These are phyloP conservation scores for Pinguiococcus pyrenoidosus DNA, from an alignment of 108 stramenopile species.

Conservation along the genomic window DNA sequence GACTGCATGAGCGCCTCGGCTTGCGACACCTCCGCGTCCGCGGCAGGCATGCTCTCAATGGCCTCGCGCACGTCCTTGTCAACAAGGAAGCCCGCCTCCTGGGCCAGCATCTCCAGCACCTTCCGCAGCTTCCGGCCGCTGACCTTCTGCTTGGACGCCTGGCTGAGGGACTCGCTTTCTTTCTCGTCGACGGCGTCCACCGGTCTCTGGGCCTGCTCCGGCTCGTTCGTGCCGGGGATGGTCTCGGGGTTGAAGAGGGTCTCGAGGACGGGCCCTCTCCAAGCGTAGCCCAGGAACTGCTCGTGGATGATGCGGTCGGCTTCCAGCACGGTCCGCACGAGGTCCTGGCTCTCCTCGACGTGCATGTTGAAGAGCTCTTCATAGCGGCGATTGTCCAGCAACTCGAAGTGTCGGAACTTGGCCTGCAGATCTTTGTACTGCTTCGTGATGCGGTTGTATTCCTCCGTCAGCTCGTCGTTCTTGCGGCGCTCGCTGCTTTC, in stretches of 20 bases:
- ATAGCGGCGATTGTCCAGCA: constrained; percentile 40
- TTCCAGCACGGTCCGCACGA: constrained; percentile 16
- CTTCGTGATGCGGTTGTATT: constrained; percentile 46
- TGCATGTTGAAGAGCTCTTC: constrained; percentile 45
- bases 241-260: constrained; percentile 2
- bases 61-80: constrained; percentile 19
- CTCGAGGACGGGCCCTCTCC: constrained; percentile 33
- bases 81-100: constrained; percentile 46
- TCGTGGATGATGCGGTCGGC: constrained; percentile 40
- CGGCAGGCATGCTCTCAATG: constrained; percentile 25
- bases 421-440: constrained; percentile 53
- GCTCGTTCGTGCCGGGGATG: background rate
- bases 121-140: constrained; percentile 27
- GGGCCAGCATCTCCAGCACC: constrained; percentile 31
- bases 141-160: constrained; percentile 14
- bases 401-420: constrained; percentile 53
- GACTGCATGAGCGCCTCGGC: constrained; percentile 41
- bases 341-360: constrained; percentile 9
- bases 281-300: constrained; percentile 50
- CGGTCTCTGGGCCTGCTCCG: background rate
- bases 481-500: constrained; percentile 30
- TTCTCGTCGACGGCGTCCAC: background rate
- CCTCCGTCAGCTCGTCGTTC: constrained; percentile 49
- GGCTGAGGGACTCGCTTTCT: background rate
- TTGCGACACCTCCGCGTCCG: constrained; percentile 22